A percentile compares a stretch with the other conserved stretches of the same genome.
phyloP scores from a whole-genome alignment of 139 green algal genomes.

The Ostreobium quekettii region DNA sequence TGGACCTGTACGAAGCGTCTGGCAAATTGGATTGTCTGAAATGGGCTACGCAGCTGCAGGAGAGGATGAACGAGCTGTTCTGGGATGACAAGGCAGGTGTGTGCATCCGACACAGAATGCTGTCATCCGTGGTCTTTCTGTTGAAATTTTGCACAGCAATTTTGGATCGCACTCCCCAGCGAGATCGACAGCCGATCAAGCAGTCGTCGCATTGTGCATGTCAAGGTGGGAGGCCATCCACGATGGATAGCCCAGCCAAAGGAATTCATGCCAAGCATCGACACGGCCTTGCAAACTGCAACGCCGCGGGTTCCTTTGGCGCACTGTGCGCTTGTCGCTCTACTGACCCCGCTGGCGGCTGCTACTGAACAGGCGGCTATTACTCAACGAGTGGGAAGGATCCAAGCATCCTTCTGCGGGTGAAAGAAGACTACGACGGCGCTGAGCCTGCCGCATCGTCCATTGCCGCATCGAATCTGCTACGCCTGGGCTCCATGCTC shows the following conservation, averaged over 20 bases:
- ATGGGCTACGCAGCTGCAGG: conserved; percentile 73
- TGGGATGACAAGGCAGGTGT: conserved; percentile 50
- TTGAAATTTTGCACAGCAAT: neutral
- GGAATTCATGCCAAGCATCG: too few species aligned
- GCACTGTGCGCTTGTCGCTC: too few species aligned
- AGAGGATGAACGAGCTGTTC: conserved; percentile 65
- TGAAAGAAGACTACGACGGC: conserved; percentile 82
- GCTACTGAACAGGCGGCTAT: conserved; percentile 1
- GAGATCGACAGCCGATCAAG: neutral
- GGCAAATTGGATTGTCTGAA: conserved; percentile 60
- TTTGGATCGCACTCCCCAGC: neutral
- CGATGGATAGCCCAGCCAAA: too few species aligned
- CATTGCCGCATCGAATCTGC: conserved; percentile 61
- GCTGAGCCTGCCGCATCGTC: conserved; percentile 73
- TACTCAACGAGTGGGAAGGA: conserved; percentile 15
- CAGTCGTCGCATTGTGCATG: neutral
- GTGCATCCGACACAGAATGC: conserved; percentile 33
- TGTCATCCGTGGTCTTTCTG: conserved; percentile 28
- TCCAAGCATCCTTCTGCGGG: conserved; percentile 43
- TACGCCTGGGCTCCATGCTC: conserved; percentile 44
- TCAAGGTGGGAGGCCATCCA: neutral
- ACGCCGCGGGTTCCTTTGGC: too few species aligned
- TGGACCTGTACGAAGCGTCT: conserved; percentile 67
- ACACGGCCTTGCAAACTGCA: too few species aligned
- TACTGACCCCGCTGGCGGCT: neutral